Evolutionary conservation across 176 grass and related monocot species (phyloP).

Genomic region (Thalia dealbata): DNA sequence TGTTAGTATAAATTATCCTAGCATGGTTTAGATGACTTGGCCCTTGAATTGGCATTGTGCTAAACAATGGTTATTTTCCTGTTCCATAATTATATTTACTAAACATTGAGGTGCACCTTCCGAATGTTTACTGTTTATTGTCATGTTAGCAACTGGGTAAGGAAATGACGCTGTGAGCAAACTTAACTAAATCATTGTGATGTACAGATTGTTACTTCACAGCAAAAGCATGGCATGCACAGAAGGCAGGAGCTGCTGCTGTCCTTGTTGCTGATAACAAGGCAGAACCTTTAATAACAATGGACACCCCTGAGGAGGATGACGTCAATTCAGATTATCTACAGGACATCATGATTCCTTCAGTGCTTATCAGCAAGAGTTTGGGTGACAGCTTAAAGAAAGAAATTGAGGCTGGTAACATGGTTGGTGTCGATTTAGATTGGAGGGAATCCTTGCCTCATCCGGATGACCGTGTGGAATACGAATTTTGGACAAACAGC

Average conservation of each 20-base stretch:
- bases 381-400: constrained; percentile 61
- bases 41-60: too few relatives aligned
- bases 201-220: constrained; percentile 72
- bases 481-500: constrained; percentile 85
- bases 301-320: constrained; percentile 69
- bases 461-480: constrained; percentile 78
- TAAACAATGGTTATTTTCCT: too few relatives aligned
- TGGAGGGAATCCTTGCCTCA: constrained; percentile 86
- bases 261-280: constrained; percentile 82
- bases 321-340: constrained; percentile 34
- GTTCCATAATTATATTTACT: too few relatives aligned
- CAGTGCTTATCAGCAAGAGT: constrained; percentile 61
- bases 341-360: constrained; percentile 69
- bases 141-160: too few relatives aligned
- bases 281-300: constrained; percentile 84
- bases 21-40: too few relatives aligned
- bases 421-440: constrained; percentile 78
- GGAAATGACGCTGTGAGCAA: not conserved
- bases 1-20: too few relatives aligned
- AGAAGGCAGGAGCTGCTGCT: constrained; percentile 73
- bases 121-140: not conserved
- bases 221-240: constrained; percentile 84
- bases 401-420: constrained; percentile 37
- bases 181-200: not conserved
- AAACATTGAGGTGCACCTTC: too few relatives aligned